Evolutionary conservation across 2,329 filamentous ascomycete species (phyloP), one percentile per base, ranked within the genome.

Genomic region (Rugonectria rugulosa): DNA sequence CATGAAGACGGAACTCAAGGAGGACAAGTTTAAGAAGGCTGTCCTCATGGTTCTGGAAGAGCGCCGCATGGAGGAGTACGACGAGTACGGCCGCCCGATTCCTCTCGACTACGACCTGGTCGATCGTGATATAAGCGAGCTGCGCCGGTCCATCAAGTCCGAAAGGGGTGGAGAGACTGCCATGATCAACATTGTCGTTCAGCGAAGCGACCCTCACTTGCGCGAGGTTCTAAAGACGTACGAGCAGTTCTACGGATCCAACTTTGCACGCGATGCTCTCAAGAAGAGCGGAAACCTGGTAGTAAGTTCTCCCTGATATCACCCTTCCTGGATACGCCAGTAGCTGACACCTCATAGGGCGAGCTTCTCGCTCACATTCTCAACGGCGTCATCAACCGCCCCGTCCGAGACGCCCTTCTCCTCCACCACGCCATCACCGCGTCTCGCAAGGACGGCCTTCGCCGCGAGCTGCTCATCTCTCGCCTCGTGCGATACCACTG

Each of bases 361-460:
- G 95, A 99, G 77, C 87, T 96, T 17, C 86, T 98, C 31, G 91
- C 92, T 0, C 95, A 98, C 74, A 91, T 98, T 65, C 88, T 99
- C 69, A 97, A 98, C 76, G 95, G 95, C 68, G 88, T 96, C 53
- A 96, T 98, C 78, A 98, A 98, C 77, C 90, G 90, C 56, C 93
- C 95, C 6, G 92, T 96, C 60, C 91, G 95, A 51, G 95, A 98
- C 73, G 92, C 94, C 3, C 83, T 97, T 31, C 87, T 98, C 3
- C 81, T 99, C 2, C 88, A 96, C 73, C 95, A 98, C 77, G 94
- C 95, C 2, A 86, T 98, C 62, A 89, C 87, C 17, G 84, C 89
- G 40, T 88, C 88, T 4, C 84, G 82, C 61, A 85, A 84, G 60
- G 90, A 94, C 69, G 75, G 83, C 48, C 80, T 93, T 60, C 87